Evolutionary conservation across 2,329 filamentous ascomycete genomes (phyloP), one percentile per base, ranked within the genome.

Genomic region (Aspergillus ochraceus): DNA sequence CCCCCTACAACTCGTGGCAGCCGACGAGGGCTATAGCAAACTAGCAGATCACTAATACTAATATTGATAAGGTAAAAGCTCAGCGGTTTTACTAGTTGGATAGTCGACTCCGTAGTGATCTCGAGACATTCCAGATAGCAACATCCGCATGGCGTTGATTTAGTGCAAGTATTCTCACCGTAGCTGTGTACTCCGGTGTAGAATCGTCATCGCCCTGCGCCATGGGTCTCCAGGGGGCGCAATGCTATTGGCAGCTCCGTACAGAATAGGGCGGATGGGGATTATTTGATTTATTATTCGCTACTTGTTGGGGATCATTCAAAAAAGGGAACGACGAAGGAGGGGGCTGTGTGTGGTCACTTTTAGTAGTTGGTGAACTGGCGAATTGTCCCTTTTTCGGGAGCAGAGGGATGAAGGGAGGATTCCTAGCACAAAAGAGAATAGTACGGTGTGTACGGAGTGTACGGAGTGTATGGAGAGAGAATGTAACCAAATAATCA

Each of bases 141-240:
- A 29, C 26, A 29, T 29, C 26, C 26, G 26, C 30, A 36, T 36
- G 30, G 30, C 12, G 30, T 36, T 14, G 30, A 36, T 12, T 36
- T 36, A 36, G 30, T 12, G 30, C 30, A 11, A 12, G 30, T 36
- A 36, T 36, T 36, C 10, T 12, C 10, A 36, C 26, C 26, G 26
- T 12, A 14, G 32, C 32, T 12, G 14, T 39, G 14, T 6, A 39
- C 32, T 39, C 32, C 5, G 32, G 36, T 47, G 6, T n/a, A n/a
- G 45, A 47, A 22, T 49, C 19, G 53, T 62, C 55, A 64, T 62
- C 53, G 58, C 58, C 57, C 52, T 32, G 52, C 54, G 52, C 55
- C 62, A 63, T 60, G 58, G 61, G 56, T 52, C 45, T 58, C 22
- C 57, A 60, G 56, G 59, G 58, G 62, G 60, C 58, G 58, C 55